Evolutionary conservation across 1,284 basidiomycete species (phyloP).

Genomic region (Ceratobasidium sp.): DNA sequence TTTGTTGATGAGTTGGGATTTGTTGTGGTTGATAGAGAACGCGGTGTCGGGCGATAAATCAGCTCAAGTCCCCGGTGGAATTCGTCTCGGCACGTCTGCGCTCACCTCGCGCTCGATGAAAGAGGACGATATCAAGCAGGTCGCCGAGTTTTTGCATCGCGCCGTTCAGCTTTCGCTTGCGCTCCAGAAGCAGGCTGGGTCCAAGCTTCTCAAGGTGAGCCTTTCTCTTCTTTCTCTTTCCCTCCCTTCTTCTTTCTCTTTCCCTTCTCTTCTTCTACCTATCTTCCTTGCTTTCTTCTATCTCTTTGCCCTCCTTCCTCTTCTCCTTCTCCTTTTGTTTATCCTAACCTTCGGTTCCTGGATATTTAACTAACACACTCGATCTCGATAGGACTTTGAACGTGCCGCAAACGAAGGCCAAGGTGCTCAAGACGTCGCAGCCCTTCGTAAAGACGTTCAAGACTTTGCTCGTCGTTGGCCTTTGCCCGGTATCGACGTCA

Average conservation of each 20-base stretch:
- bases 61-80: slow-evolving; percentile 96
- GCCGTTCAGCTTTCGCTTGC: slow-evolving; percentile 88
- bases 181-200: slow-evolving; percentile 94
- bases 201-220: slow-evolving; percentile 86
- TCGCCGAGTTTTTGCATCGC: slow-evolving; percentile 94
- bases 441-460: slow-evolving; percentile 81
- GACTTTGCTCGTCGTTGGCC: slow-evolving; percentile 91
- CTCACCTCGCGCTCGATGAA: slow-evolving; percentile 95
- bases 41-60: slow-evolving; percentile 95
- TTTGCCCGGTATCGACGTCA: slow-evolving; percentile 89
- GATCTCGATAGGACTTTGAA: slow-evolving; percentile 77
- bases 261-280: too few species aligned
- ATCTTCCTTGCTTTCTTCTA: too few species aligned
- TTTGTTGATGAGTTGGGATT: too few species aligned
- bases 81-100: slow-evolving; percentile 95
- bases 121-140: slow-evolving; percentile 88
- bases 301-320: too few species aligned
- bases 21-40: slow-evolving; percentile 80
- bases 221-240: neutral
- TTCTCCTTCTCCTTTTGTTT: too few species aligned
- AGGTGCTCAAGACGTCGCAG: slow-evolving; percentile 78
- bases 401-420: slow-evolving; percentile 84
- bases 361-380: neutral
- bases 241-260: too few species aligned
- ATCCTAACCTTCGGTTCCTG: too few species aligned